Evolutionary conservation across 345 rosid genomes (phyloP), one percentile per base, ranked within the genome.

Genomic region (Nephelium lappaceum): DNA sequence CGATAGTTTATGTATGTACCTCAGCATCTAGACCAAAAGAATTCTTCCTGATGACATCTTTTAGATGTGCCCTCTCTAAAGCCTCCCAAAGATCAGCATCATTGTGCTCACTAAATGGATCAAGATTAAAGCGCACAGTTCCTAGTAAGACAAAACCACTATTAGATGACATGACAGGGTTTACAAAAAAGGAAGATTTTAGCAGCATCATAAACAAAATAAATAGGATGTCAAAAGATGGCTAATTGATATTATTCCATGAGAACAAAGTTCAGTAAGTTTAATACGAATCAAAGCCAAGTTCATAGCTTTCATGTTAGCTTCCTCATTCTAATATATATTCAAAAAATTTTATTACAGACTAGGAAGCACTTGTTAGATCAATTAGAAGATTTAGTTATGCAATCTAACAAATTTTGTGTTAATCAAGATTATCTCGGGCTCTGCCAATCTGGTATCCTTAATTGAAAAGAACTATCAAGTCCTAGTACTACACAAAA

Each of bases 61-160:
- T 96, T 77, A 93, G 81, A 73, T 92, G 92, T 18, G 98, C 96
- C 83, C 95, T 92, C 84, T 91, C 92, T 55, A 92, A 82, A 81
- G 98, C 92, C 85, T 96, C 98, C 99, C 97, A 91, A 51, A 96
- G 92, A 80, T 87, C 97, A 87, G 95, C 83, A 83, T 96, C 99
- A 76, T 77, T 91, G 79, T 92, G 94, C 79, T 96, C 98, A 79
- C 78, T 81, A 78, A 96, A 96, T 16, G 98, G 99, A 67, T 96
- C 99, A 51, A 94, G 91, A 77, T 94, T 96, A 80, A 94, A 93
- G 80, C 98, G 81, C 72, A 94, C 99, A 78, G 92, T 85, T 80
- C 99, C 98, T 96, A 77, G 27, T 78, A 73, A 73, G 67, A 77
- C 24, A 53, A 60, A 42, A 31, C 69, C 49, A 78, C 47, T 70